phyloP scores from a whole-genome alignment of 1,284 basidiomycete genomes.

The Cutaneotrichosporon mucoides region DNA sequence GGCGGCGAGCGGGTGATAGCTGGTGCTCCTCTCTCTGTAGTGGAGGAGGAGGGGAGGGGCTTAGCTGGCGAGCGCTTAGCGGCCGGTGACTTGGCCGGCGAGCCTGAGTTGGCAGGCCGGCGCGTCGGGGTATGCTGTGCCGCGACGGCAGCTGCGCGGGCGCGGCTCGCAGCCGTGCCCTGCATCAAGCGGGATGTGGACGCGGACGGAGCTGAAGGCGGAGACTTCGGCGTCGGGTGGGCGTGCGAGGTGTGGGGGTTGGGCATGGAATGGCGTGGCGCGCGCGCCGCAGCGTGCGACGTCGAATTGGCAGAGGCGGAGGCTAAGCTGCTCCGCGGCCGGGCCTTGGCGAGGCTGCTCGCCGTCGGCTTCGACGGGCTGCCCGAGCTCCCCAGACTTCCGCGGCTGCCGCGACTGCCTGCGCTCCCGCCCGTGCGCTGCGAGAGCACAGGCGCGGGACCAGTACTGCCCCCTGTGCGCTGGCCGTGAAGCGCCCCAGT shows the following conservation, averaged over 20 bases:
- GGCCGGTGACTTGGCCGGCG: not conserved
- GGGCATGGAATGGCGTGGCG: not conserved
- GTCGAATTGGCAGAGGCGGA: not conserved
- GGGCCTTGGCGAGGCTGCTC: conserved; percentile 12
- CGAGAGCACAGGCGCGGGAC: not conserved
- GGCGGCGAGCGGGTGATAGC: not conserved
- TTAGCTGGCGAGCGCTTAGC: not conserved
- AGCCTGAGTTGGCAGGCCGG: not conserved
- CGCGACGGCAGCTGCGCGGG: conserved; percentile 11
- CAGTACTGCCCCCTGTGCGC: too few species aligned
- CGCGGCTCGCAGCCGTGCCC: conserved; percentile 17
- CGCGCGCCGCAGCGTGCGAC: not conserved
- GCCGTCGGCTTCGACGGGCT: conserved; percentile 10
- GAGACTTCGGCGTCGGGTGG: not conserved
- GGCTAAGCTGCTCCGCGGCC: not conserved
- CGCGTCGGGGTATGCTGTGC: not conserved
- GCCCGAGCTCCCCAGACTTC: not conserved
- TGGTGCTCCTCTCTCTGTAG: too few species aligned
- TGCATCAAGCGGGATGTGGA: conserved; percentile 14
- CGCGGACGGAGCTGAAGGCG: not conserved
- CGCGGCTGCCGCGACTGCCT: not conserved
- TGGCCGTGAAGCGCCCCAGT: too few species aligned
- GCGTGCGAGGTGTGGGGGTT: not conserved
- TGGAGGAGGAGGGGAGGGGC: not conserved
- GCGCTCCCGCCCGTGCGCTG: not conserved